Percentiles rank a stretch among this genome's conserved stretches.
Conservation (phyloP, 495 filamentous ascomycete species). For the Xylaria castorea region DNA sequence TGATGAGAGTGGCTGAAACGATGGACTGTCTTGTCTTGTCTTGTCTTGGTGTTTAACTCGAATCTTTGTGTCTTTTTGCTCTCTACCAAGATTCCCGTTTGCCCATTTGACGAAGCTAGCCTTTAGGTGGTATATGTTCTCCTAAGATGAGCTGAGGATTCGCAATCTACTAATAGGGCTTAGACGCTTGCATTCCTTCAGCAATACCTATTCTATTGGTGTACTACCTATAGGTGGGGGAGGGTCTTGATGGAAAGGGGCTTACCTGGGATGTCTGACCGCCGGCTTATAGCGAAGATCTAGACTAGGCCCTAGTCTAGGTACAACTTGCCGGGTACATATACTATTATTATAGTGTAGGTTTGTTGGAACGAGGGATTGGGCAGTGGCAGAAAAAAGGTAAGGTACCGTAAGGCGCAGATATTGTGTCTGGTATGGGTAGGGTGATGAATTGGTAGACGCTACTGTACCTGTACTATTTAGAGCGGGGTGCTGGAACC, state of each 20-base stretch:
- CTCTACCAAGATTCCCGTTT: not conserved
- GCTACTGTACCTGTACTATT: too few species aligned
- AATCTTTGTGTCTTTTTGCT: not conserved
- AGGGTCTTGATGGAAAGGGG: not conserved
- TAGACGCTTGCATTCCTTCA: slow-evolving; percentile 10
- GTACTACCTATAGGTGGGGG: not conserved
- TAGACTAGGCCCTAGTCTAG: not conserved
- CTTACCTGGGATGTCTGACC: slow-evolving; percentile 3
- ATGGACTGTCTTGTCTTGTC: not conserved
- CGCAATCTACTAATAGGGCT: slow-evolving; percentile 20
- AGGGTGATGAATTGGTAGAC: not conserved
- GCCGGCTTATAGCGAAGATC: not conserved
- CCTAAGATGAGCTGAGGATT: slow-evolving; percentile 1
- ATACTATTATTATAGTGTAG: not conserved
- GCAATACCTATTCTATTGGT: slow-evolving; percentile 2
- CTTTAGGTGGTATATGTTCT: not conserved
- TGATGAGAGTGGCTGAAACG: not conserved
- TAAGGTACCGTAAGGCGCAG: not conserved
- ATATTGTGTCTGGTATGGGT: not conserved
- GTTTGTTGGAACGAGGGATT: not conserved
- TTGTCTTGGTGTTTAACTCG: not conserved
- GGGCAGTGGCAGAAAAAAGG: not conserved
- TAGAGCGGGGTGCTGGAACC: slow-evolving; percentile 19
- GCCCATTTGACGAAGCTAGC: slow-evolving; percentile 1
- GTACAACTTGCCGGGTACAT: not conserved